These are phyloP conservation scores for Xylaria grammica DNA, from an alignment of 495 filamentous ascomycete genomes.

Conservation along the genomic window DNA sequence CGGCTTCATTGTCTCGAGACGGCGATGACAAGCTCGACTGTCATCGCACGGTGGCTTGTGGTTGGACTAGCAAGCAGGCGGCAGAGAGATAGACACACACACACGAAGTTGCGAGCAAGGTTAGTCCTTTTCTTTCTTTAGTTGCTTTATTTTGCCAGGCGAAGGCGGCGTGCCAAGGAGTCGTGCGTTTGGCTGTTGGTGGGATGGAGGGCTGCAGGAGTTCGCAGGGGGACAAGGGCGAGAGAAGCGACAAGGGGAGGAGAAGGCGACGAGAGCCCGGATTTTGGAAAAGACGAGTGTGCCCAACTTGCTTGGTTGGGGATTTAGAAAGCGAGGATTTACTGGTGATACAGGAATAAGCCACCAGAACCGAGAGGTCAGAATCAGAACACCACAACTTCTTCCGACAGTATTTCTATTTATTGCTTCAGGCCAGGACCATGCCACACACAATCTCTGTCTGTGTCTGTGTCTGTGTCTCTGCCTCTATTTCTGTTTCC, in stretches of 20 bases:
- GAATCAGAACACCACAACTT: not conserved
- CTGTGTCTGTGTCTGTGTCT: not conserved
- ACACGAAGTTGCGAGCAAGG: not conserved
- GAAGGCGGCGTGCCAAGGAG: not conserved
- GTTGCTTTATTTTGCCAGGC: not conserved
- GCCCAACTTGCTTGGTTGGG: not conserved
- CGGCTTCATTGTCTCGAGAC: slow-evolving; percentile 56
- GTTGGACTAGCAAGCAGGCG: not conserved
- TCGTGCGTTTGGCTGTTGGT: not conserved
- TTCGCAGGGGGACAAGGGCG: slow-evolving; percentile 19
- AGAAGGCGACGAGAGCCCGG: slow-evolving; percentile 10
- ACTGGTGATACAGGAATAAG: slow-evolving; percentile 12
- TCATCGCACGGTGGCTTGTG: slow-evolving; percentile 21
- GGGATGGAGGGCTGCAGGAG: slow-evolving; percentile 24
- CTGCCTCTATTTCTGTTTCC: not conserved
- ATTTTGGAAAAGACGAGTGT: not conserved
- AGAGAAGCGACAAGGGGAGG: not conserved
- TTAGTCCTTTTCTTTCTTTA: not conserved
- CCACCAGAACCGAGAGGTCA: not conserved
- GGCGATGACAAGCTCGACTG: slow-evolving; percentile 31
- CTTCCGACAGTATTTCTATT: slow-evolving; percentile 6
- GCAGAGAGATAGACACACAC: not conserved
- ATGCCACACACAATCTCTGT: not conserved
- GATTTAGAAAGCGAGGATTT: not conserved
- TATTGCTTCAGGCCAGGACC: not conserved